These are phyloP conservation scores for Arthromyces matolae DNA, from an alignment of 768 basidiomycete genomes.

Conservation along the genomic window DNA sequence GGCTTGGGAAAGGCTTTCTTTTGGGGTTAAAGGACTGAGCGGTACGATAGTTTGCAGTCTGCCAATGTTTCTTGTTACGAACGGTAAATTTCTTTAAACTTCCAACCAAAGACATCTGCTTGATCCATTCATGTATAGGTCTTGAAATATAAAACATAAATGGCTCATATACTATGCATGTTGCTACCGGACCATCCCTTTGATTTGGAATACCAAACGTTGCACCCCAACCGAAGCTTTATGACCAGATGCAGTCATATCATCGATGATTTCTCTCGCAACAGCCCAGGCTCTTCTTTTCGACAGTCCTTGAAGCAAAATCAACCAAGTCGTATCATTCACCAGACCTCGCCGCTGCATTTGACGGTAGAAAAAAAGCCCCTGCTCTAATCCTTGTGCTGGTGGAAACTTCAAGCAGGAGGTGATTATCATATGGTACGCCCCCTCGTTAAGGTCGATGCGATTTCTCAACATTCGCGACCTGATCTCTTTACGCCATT, in stretches of 20 bases:
- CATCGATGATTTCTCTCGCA: slow-evolving; percentile 56
- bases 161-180: slow-evolving; percentile 5
- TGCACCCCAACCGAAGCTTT: slow-evolving; percentile 42
- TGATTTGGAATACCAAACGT: slow-evolving; percentile 49
- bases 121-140: too few relatives aligned
- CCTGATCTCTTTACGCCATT: slow-evolving; percentile 48
- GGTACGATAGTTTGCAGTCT: too few relatives aligned
- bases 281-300: slow-evolving; percentile 54
- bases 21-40: slow-evolving; percentile 32
- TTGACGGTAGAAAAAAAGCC: slow-evolving; percentile 55
- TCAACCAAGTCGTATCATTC: slow-evolving; percentile 70
- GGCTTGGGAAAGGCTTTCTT: slow-evolving; percentile 67
- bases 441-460: slow-evolving; percentile 54
- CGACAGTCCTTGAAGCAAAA: slow-evolving; percentile 65
- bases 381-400: slow-evolving; percentile 49
- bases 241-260: slow-evolving; percentile 51
- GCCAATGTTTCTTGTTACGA: too few relatives aligned
- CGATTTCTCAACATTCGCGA: slow-evolving; percentile 54
- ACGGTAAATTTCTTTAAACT: too few relatives aligned
- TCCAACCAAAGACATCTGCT: too few relatives aligned
- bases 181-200: slow-evolving; percentile 21
- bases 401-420: slow-evolving; percentile 54
- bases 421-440: slow-evolving; percentile 76
- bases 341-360: slow-evolving; percentile 50
- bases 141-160: too few relatives aligned